Percentiles rank a stretch among this genome's conserved stretches.
Evolutionary conservation across 306 rosid species (phyloP).

Genomic region (Acacia melanoxylon): DNA sequence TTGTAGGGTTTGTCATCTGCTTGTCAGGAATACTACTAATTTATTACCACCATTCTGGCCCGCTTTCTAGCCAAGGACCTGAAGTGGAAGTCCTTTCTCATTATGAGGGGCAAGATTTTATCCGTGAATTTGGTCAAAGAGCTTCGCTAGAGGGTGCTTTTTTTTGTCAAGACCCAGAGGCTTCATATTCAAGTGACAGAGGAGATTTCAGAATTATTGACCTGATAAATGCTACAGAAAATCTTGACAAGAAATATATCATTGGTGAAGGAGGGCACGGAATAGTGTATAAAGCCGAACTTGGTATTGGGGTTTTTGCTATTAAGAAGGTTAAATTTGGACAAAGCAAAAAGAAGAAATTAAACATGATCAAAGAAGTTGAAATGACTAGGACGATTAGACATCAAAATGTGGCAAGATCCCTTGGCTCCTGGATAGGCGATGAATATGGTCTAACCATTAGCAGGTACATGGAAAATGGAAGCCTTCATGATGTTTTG

Average conservation of each 20-base stretch:
- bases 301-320: not conserved
- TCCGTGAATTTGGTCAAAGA: slow-evolving; percentile 28
- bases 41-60: slow-evolving; percentile 20
- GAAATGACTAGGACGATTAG: not conserved
- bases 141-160: not conserved
- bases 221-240: not conserved
- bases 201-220: not conserved
- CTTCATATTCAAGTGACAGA: too few species aligned
- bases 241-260: not conserved
- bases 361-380: not conserved
- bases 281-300: not conserved
- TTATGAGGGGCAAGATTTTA: not conserved
- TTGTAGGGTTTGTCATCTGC: slow-evolving; percentile 32
- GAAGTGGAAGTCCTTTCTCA: not conserved
- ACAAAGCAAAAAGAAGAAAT: not conserved
- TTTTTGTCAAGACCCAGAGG: too few species aligned
- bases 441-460: not conserved
- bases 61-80: slow-evolving; percentile 29
- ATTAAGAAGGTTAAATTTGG: not conserved
- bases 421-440: not conserved
- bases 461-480: not conserved
- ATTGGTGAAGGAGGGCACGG: not conserved
- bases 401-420: not conserved
- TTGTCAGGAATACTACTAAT: slow-evolving; percentile 15
- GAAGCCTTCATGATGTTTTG: not conserved